Evolutionary conservation across 768 basidiomycete species (phyloP), one percentile per base, ranked within the genome.

Genomic region (Neoboletus magnificus): DNA sequence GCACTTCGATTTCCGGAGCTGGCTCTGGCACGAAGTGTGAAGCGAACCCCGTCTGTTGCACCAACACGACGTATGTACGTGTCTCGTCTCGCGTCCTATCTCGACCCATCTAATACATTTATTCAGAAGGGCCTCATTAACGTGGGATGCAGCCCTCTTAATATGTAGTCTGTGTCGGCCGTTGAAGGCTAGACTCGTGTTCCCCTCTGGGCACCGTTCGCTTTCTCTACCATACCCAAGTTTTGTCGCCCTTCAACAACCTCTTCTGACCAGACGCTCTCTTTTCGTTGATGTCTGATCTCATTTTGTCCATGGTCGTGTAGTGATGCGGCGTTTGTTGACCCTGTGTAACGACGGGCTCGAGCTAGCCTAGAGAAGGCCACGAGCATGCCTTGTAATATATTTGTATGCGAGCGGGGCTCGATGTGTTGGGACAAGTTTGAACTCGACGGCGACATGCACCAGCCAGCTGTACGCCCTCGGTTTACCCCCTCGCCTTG

Each of bases 401-500:
- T 56, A 29, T 22, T n/a, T 55, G 36, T 56, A 33, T 37, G 40
- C 50, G 63, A 64, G 61, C 55, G 52, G 54, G 51, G 30, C 51
- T 55, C 54, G 50, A 49, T 53, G 22, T 43, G 23, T 39, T 30
- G 30, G 23, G 29, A 44, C 39, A 27, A 18, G 30, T 29, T 27
- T 39, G 43, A 22, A 50, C 50, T 15, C 6, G 20, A 50, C 45
- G 4, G 50, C 5, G 4, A 37, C 1, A 37, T 37, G 48, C 35
- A 56, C 42, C 54, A 37, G 2, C 25, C 32, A 33, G 11, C 3
- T 48, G 10, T 16, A 36, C 66, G 67, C 4, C 66, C 66, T 7
- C 68, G 54, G 40, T 72, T 71, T 43, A 43, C 54, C 10, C 70
- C 69, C 22, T 61, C 47, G 22, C 57, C 68, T 39, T 65, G 63